Base-by-base conservation (phyloP, 2,329 filamentous ascomycete species). In the Sporothrix luriei region DNA sequence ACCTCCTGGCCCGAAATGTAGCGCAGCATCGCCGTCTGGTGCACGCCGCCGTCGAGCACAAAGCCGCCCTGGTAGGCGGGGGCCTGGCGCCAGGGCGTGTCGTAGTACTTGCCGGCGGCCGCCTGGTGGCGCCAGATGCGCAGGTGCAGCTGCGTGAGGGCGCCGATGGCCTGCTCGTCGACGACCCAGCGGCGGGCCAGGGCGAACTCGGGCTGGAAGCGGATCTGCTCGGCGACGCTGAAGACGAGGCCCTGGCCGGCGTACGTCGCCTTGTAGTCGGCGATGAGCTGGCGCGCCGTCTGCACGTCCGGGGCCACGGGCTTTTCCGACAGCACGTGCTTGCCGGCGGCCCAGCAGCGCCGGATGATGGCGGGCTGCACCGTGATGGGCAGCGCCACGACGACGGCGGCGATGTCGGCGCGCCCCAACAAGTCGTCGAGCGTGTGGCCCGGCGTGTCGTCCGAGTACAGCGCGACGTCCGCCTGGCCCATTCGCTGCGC, bases 51-150 rank as follows among this genome's bases (percentile, higher is more conserved):
- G 61, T 65, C 61, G 21, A 65, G 40, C n/a, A 65, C 16, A 13
- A 65, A 65, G 3, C 61, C 61, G 21, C 61, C 61, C 46, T 65
- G 61, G 40, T 65, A 65, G 11, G 38, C 43, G 5, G 61, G 61
- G 10, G 51, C 46, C 24, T 65, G 33, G 40, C 61, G 40, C 61
- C 61, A 65, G 4, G 61, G 21, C 40, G 40, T 65, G 24, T 65
- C 61, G 13, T 65, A 65, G 43, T 65, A 65, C 24, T 65, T 65
- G 40, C 61, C 61, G 24, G 43, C 43, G n/a, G 61, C 21, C 6
- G 61, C 61, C 21, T 65, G 64, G 48, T 66, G 33, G 21, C 64
- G 64, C 64, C 64, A 66, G 40, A 65, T 65, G 40, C 61, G 40
- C 38, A 65, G 40, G 40, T 65, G 61, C n/a, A 65, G 43, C 43